Conservation (phyloP, 345 rosid genomes). For the Populus deltoides region DNA sequence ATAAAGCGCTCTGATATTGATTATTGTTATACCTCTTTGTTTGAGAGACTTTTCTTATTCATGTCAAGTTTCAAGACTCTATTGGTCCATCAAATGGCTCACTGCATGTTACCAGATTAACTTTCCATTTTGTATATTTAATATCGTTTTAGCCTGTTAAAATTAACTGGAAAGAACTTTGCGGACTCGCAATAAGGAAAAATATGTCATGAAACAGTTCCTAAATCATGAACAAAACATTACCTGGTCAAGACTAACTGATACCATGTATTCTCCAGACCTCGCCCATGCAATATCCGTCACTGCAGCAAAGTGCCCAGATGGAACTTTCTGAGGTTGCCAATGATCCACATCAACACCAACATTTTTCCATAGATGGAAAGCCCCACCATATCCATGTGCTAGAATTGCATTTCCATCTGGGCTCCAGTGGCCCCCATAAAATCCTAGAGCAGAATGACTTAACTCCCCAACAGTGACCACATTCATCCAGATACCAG, state of each 20-base stretch:
- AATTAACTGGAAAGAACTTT: background rate
- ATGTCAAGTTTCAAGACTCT: background rate
- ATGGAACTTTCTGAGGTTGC: constrained; percentile 84
- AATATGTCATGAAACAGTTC: background rate
- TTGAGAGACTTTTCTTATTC: background rate
- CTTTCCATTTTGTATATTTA: background rate
- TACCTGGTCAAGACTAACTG: constrained; percentile 97
- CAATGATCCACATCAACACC: constrained; percentile 64
- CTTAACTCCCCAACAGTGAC: constrained; percentile 94
- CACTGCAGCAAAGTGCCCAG: constrained; percentile 86
- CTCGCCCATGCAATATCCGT: constrained; percentile 81
- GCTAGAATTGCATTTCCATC: constrained; percentile 68
- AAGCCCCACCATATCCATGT: constrained; percentile 92
- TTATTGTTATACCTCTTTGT: background rate
- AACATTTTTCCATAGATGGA: constrained; percentile 81
- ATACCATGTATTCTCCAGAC: constrained; percentile 66
- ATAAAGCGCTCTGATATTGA: background rate
- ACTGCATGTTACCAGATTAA: background rate
- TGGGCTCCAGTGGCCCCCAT: constrained; percentile 94
- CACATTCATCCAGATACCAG: constrained; percentile 94
- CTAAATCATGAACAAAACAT: background rate
- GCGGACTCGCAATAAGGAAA: background rate
- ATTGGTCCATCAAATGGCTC: background rate
- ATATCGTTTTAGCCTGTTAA: background rate
- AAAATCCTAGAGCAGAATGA: constrained; percentile 95